These are phyloP conservation scores for Leptomonas seymouri DNA, from an alignment of 208 protist genomes.

Conservation along the genomic window DNA sequence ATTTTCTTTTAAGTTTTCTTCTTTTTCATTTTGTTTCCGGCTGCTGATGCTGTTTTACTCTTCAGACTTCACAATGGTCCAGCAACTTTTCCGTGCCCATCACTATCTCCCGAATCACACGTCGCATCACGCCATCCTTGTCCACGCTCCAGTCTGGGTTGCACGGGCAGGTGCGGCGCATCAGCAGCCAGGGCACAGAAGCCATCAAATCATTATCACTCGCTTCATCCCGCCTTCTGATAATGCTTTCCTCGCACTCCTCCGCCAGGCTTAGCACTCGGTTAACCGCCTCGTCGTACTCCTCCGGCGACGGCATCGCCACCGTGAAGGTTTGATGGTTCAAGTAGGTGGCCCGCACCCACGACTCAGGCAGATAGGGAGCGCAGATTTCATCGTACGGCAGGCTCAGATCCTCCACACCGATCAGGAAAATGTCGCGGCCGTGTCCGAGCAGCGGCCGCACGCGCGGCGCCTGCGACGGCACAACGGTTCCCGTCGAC, in stretches of 20 bases:
- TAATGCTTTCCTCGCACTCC: slow-evolving; percentile 20
- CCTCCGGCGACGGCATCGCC: slow-evolving; percentile 28
- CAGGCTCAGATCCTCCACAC: slow-evolving; percentile 50
- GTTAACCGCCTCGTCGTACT: slow-evolving; percentile 46
- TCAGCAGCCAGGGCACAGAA: slow-evolving; percentile 24
- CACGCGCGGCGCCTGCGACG: slow-evolving; percentile 9
- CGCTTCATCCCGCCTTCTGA: not conserved
- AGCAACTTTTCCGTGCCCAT: slow-evolving; percentile 15
- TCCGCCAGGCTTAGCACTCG: slow-evolving; percentile 32
- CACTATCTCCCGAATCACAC: slow-evolving; percentile 29
- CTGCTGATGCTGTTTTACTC: too few species aligned
- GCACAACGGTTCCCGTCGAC: slow-evolving; percentile 5
- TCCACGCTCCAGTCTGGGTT: slow-evolving; percentile 22
- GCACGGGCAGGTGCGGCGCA: slow-evolving; percentile 24
- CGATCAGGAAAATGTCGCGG: slow-evolving; percentile 51
- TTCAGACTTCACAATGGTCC: slow-evolving; percentile 9
- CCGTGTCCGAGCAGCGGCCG: slow-evolving; percentile 36
- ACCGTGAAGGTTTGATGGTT: slow-evolving; percentile 42
- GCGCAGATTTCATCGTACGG: slow-evolving; percentile 44
- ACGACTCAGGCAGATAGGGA: slow-evolving; percentile 51
- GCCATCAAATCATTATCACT: not conserved
- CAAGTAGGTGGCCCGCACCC: slow-evolving; percentile 32
- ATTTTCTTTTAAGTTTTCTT: too few species aligned
- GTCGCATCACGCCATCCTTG: slow-evolving; percentile 28
- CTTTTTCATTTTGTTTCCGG: too few species aligned